These are phyloP conservation scores for Calonectria hawksworthii DNA, from an alignment of 2,329 filamentous ascomycete species.

Conservation along the genomic window DNA sequence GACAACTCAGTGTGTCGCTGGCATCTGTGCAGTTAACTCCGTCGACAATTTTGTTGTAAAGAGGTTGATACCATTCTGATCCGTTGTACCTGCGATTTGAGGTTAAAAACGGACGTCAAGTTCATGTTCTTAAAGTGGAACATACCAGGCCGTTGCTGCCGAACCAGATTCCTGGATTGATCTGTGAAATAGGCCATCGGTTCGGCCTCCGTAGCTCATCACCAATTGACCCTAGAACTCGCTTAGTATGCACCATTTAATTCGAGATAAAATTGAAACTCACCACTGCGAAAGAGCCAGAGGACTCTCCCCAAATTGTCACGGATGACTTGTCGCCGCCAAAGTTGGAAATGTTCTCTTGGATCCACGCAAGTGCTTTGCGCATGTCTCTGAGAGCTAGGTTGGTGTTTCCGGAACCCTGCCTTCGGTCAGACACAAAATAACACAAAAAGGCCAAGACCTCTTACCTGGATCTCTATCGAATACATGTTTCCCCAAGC, in stretches of 20 bases:
- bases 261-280: background rate
- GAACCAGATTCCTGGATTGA: conserved; percentile 1
- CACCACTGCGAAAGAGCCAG: background rate
- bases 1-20: background rate
- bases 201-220: conserved; percentile 1
- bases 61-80: background rate
- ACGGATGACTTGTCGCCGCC: conserved; percentile 1
- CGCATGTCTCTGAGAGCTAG: background rate
- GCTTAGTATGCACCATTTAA: background rate
- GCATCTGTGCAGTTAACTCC: background rate
- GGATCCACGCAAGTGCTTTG: background rate
- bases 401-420: conserved; percentile 2
- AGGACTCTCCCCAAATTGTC: conserved; percentile 7
- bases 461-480: background rate
- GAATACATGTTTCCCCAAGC: conserved; percentile 6
- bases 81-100: background rate
- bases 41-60: background rate
- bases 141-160: background rate
- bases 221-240: background rate
- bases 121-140: background rate
- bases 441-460: no score
- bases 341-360: conserved; percentile 8
- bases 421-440: background rate
- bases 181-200: background rate
- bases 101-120: background rate